Conservation (phyloP, 192 early-diverging fungal species). For the Backusella tarrabulga region DNA sequence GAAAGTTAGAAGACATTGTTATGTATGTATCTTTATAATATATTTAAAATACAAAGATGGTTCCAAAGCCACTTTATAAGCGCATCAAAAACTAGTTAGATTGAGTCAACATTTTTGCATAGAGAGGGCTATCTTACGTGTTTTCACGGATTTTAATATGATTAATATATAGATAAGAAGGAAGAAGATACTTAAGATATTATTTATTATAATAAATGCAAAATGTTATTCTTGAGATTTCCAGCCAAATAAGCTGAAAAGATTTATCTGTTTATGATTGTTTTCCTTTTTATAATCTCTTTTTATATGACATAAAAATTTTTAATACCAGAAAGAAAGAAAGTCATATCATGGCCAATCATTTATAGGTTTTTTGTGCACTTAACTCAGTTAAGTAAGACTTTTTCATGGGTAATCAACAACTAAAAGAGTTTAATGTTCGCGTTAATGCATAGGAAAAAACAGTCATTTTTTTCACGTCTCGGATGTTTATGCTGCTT, state of each 20-base stretch:
- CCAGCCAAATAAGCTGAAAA: slow-evolving; percentile 27
- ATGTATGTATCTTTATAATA: background rate
- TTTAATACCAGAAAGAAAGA: background rate
- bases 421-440: background rate
- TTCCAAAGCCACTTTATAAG: background rate
- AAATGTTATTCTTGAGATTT: slow-evolving; percentile 9
- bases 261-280: background rate
- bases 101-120: background rate
- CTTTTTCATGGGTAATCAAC: background rate
- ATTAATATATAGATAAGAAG: slow-evolving; percentile 8
- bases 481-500: background rate
- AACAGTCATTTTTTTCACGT: background rate
- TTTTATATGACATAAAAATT: background rate
- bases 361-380: background rate
- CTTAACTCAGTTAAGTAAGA: background rate
- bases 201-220: background rate
- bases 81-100: background rate
- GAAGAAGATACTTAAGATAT: background rate
- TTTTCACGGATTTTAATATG: background rate
- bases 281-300: background rate
- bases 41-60: background rate
- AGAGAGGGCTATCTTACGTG: background rate
- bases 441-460: background rate
- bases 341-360: background rate
- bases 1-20: slow-evolving; percentile 7